A percentile compares a stretch with the other conserved stretches of the same genome.
These are phyloP conservation scores for Prunella vulgaris DNA, from an alignment of 257 asterid genomes.

Conservation along the genomic window DNA sequence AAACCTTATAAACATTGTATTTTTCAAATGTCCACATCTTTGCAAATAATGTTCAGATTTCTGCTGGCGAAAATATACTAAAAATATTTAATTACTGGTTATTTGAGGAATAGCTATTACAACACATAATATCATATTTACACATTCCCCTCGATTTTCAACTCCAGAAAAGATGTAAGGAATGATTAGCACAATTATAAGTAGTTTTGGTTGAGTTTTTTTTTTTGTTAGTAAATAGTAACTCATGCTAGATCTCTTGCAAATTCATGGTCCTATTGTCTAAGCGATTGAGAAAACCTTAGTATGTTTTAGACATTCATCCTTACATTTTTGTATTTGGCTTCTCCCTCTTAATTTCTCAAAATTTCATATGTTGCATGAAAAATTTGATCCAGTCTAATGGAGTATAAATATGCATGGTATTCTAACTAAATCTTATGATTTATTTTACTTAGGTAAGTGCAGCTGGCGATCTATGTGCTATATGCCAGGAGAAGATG, in stretches of 20 bases:
- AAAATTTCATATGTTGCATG: not conserved
- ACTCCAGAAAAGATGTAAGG: not conserved
- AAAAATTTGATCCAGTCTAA: not conserved
- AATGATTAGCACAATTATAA: not conserved
- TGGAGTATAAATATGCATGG: not conserved
- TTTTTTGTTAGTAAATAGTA: not conserved
- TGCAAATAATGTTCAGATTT: not conserved
- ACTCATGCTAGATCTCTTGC: not conserved
- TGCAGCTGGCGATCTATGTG: slow-evolving; percentile 65
- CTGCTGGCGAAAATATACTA: not conserved
- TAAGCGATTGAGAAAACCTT: not conserved
- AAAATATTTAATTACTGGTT: not conserved
- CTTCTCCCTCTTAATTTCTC: not conserved
- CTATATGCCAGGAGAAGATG: slow-evolving; percentile 81
- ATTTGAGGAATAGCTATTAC: slow-evolving; percentile 1
- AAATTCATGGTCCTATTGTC: not conserved
- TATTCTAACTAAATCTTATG: slow-evolving; percentile 9
- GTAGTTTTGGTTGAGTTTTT: not conserved
- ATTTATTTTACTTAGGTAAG: slow-evolving; percentile 39
- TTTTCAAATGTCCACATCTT: not conserved
- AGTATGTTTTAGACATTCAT: not conserved
- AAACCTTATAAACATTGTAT: slow-evolving; percentile 1
- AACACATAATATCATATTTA: not conserved
- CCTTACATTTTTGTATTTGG: not conserved
- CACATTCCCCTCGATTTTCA: slow-evolving; percentile 4